These are phyloP conservation scores for Beauveria sp. DNA, from an alignment of 2,329 filamentous ascomycete genomes.

Conservation along the genomic window DNA sequence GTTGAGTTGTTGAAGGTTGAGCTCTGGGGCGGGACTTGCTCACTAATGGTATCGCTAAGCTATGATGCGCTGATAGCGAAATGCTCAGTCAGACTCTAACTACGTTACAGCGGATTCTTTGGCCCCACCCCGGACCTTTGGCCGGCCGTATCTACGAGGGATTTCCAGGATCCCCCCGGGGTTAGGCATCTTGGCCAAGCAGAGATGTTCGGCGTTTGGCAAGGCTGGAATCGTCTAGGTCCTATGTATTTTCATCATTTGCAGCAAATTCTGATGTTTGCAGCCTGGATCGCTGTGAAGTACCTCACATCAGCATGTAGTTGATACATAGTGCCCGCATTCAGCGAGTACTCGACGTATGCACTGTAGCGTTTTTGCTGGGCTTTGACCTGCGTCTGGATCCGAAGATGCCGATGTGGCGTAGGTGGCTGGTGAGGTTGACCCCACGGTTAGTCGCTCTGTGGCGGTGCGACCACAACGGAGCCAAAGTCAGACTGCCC, in stretches of 20 bases:
- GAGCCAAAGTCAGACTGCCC: neutral
- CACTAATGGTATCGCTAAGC: conserved; percentile 9
- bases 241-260: neutral
- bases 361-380: neutral
- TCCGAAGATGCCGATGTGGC: conserved; percentile 11
- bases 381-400: neutral
- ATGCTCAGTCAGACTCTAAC: conserved; percentile 9
- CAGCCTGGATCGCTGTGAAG: neutral
- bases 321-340: neutral
- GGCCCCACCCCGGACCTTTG: conserved; percentile 4
- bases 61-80: conserved; percentile 14
- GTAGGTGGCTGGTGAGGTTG: conserved; percentile 6
- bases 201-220: neutral
- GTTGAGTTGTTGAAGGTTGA: conserved; percentile 9
- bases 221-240: neutral
- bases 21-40: conserved; percentile 8
- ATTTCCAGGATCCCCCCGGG: conserved; percentile 9
- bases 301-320: conserved; percentile 8
- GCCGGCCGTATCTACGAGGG: conserved; percentile 13
- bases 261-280: neutral
- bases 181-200: neutral
- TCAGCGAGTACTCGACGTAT: neutral
- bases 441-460: neutral
- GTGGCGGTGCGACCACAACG: conserved; percentile 4
- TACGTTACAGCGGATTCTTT: conserved; percentile 5